Evolutionary conservation across 2,329 filamentous ascomycete genomes (phyloP).

Genomic region (Venturia oleaginea): DNA sequence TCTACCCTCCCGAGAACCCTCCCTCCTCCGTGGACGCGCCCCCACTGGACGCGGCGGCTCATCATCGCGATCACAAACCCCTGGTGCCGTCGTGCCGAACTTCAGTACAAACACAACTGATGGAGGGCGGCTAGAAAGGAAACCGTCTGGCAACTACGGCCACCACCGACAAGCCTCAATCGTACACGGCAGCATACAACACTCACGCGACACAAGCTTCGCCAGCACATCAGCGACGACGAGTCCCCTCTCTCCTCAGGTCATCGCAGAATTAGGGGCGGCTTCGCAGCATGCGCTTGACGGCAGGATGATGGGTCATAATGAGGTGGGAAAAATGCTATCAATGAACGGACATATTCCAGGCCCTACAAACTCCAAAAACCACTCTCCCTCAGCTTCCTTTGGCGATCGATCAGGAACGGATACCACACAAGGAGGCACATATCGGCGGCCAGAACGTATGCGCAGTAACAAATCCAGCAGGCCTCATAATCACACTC

Average conservation of each 20-base stretch:
- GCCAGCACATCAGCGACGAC: slow-evolving; percentile 60
- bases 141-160: slow-evolving; percentile 55
- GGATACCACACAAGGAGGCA: slow-evolving; percentile 1
- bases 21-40: slow-evolving; percentile 31
- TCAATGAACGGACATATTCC: slow-evolving; percentile 6
- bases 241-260: slow-evolving; percentile 80
- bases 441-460: slow-evolving; percentile 31
- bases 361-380: slow-evolving; percentile 1
- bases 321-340: slow-evolving; percentile 13
- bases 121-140: slow-evolving; percentile 33
- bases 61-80: slow-evolving; percentile 36
- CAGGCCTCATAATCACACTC: slow-evolving; percentile 43
- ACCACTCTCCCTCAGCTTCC: slow-evolving; percentile 11
- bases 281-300: slow-evolving; percentile 23
- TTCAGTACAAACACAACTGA: slow-evolving; percentile 21
- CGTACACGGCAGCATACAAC: slow-evolving; percentile 80
- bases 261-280: slow-evolving; percentile 49
- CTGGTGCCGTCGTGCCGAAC: slow-evolving; percentile 25
- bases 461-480: slow-evolving; percentile 29
- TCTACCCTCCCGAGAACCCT: slow-evolving; percentile 32
- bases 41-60: slow-evolving; percentile 19
- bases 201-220: slow-evolving; percentile 80
- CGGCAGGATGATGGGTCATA: slow-evolving; percentile 31
- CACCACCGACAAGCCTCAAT: slow-evolving; percentile 96
- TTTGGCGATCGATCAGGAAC: slow-evolving; percentile 3